These are phyloP conservation scores for Dendrocalamus sinicus DNA, from an alignment of 176 grass and related monocot species.

Conservation along the genomic window DNA sequence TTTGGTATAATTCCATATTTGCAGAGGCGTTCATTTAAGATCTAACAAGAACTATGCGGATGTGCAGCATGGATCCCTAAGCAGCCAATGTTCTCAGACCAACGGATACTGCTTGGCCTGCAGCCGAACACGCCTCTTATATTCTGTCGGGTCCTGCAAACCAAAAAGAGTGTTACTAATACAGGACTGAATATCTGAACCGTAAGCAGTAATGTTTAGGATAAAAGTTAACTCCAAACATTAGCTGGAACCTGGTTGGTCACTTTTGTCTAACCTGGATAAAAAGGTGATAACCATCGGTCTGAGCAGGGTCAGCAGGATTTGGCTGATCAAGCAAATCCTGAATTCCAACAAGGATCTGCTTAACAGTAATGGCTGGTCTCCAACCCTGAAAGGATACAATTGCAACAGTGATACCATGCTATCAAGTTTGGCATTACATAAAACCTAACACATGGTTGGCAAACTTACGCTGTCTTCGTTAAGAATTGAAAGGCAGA, in stretches of 20 bases:
- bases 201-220: neutral
- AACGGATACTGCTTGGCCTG: constrained; percentile 80
- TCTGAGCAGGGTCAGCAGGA: constrained; percentile 87
- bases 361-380: constrained; percentile 96
- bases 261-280: constrained; percentile 68
- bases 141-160: constrained; percentile 74
- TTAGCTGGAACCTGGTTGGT: neutral
- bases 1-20: constrained; percentile 51
- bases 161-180: neutral
- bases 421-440: neutral
- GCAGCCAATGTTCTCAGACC: constrained; percentile 48
- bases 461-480: constrained; percentile 67
- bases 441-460: constrained; percentile 6
- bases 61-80: constrained; percentile 57
- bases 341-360: constrained; percentile 91
- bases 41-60: constrained; percentile 53
- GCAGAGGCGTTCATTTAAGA: constrained; percentile 44
- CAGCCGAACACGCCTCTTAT: constrained; percentile 76
- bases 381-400: constrained; percentile 69
- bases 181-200: neutral
- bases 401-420: constrained; percentile 1
- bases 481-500: constrained; percentile 78
- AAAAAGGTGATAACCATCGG: constrained; percentile 90
- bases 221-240: neutral
- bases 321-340: constrained; percentile 94